These are phyloP conservation scores for Cladobotryum mycophilum DNA, from an alignment of 2,329 filamentous ascomycete species.

Conservation along the genomic window DNA sequence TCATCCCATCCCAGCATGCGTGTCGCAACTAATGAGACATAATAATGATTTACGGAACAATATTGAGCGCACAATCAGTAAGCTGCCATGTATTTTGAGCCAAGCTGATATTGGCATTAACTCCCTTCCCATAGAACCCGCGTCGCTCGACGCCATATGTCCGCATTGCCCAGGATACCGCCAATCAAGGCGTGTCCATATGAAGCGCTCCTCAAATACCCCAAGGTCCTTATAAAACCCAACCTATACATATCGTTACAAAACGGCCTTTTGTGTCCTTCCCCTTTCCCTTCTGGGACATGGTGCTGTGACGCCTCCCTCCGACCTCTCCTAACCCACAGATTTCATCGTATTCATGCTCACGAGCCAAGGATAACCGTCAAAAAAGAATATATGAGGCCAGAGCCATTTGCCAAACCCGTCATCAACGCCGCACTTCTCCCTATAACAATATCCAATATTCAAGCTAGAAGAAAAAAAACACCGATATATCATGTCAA, in stretches of 20 bases:
- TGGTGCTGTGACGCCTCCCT: neutral
- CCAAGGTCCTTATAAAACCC: neutral
- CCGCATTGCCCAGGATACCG: neutral
- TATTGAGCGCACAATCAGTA: no score
- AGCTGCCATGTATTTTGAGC: no score
- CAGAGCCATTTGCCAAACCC: conserved; percentile 5
- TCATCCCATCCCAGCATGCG: no score
- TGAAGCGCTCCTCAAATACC: neutral
- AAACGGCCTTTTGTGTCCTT: conserved; percentile 5
- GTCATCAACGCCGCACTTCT: conserved; percentile 8
- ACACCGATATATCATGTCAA: neutral
- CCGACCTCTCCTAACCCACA: conserved; percentile 13
- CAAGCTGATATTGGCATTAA: no score
- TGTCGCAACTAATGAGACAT: no score
- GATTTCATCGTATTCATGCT: conserved; percentile 1
- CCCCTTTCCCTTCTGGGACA: conserved; percentile 1
- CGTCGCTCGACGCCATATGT: neutral
- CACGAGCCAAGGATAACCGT: neutral
- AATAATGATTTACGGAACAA: no score
- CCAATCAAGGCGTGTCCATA: neutral
- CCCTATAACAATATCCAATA: conserved; percentile 3
- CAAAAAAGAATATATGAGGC: neutral
- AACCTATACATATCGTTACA: conserved; percentile 9
- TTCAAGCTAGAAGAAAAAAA: neutral
- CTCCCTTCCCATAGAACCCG: neutral